A percentile compares a stretch with the other conserved stretches of the same genome.
phyloP scores from a whole-genome alignment of 371 early-diverging fungal species.

The Gilbertella persicaria region DNA sequence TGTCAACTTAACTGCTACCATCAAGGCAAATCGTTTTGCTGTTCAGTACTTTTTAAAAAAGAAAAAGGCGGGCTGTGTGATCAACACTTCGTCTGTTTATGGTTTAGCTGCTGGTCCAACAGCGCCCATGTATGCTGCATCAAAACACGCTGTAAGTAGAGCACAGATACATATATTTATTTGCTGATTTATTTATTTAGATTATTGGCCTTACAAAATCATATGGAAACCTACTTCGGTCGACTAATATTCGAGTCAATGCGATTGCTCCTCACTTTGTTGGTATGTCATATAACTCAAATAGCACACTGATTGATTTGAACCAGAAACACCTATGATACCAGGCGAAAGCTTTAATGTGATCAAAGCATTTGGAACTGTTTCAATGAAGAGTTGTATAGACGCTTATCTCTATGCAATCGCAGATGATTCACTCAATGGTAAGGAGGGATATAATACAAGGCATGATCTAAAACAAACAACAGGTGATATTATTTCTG shows the following conservation, averaged over 20 bases:
- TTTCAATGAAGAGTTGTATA: constrained; percentile 26
- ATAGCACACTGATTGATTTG: background rate
- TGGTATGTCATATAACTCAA: constrained; percentile 35
- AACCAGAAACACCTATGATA: constrained; percentile 37
- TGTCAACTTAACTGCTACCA: constrained; percentile 66
- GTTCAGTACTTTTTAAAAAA: constrained; percentile 59
- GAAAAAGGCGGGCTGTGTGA: constrained; percentile 63
- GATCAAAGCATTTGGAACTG: constrained; percentile 22
- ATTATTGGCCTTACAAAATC: constrained; percentile 65
- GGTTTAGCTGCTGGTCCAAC: constrained; percentile 69
- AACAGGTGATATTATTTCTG: constrained; percentile 30
- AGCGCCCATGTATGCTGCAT: constrained; percentile 78
- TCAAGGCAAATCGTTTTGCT: constrained; percentile 70
- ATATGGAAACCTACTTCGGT: constrained; percentile 46
- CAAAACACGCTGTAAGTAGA: constrained; percentile 71
- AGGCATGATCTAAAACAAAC: background rate
- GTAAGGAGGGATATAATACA: constrained; percentile 11
- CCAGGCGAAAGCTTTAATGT: constrained; percentile 13
- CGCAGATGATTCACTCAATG: constrained; percentile 29
- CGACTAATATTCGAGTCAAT: constrained; percentile 66
- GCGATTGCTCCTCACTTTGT: constrained; percentile 81
- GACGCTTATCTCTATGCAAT: constrained; percentile 30
- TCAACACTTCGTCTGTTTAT: constrained; percentile 80
- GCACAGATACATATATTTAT: background rate
- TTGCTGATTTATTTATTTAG: constrained; percentile 13